Evolutionary conservation across 345 rosid genomes (phyloP), one percentile per base, ranked within the genome.

Genomic region (Psidium friedrichsthalianum): DNA sequence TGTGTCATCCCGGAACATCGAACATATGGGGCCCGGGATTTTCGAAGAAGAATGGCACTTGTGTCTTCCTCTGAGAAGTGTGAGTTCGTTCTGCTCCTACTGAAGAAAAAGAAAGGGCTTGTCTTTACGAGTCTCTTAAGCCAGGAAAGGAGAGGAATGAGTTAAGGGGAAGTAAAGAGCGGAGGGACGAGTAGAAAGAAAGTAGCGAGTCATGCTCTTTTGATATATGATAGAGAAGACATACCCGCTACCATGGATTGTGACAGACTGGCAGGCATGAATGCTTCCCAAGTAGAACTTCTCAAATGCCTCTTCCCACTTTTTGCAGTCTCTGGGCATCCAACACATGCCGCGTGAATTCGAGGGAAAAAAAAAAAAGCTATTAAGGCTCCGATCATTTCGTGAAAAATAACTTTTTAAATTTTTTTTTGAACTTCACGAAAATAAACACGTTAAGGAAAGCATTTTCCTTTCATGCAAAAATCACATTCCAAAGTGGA

Each of bases 251-350:
- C 12, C 76, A 4, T 15, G 13, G 52, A 51, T 51, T 51, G 44
- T 16, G 27, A 29, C n/a, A 16, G n/a, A 52, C 25, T 29, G 84
- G 21, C 59, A 29, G 44, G 58, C 22, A 53, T 21, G 84, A 55
- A 84, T 83, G 86, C 88, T 86, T 89, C 88, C 56, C 80, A 51
- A n/a, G 20, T 84, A 82, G 84, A 29, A 8, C 69, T 83, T 51
- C 82, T 74, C 86, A 21, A 57, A 52, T 83, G 52, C 83, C 42
- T 55, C 11, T 7, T 25, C 36, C 24, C 14, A 16, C 76, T 29
- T 64, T 64, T 61, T 42, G 5, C 42, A 6, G 76, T 36, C 76
- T 64, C 76, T 1, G 42, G 76, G 76, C 76, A 64, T 36, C 36
- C 36, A 3, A 36, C 36, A 36, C 36, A 36, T 36, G 15, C 42